A percentile compares a stretch with the other conserved stretches of the same genome.
These are phyloP conservation scores for Parathielavia appendiculata DNA, from an alignment of 495 filamentous ascomycete species.

Conservation along the genomic window DNA sequence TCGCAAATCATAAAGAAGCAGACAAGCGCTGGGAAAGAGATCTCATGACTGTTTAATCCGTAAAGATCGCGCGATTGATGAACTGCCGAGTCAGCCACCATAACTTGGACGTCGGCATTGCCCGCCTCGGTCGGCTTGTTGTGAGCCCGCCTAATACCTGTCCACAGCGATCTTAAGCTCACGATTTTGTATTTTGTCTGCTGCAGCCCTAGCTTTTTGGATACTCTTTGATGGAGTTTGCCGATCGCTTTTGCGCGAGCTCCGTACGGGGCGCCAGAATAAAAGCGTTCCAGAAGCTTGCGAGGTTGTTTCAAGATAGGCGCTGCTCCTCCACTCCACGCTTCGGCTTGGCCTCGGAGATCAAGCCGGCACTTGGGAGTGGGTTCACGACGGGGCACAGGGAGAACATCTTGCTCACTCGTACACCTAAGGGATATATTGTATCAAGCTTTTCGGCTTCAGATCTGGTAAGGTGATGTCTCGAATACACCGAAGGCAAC, in stretches of 20 bases:
- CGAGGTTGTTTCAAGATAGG: conserved; percentile 1
- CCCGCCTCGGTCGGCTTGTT: no score
- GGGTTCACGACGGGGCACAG: no score
- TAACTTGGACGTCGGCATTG: background rate
- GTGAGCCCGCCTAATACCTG: background rate
- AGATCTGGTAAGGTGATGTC: no score
- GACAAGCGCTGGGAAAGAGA: no score
- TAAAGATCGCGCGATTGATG: background rate
- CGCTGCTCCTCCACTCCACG: background rate
- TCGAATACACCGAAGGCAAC: no score
- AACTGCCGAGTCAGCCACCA: background rate
- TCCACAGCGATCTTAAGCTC: background rate
- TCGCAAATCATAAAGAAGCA: no score
- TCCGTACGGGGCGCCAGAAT: background rate
- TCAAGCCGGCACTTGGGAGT: no score
- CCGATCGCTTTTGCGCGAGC: background rate
- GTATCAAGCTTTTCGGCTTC: no score
- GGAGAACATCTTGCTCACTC: no score
- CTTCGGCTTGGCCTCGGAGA: no score
- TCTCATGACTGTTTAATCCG: no score
- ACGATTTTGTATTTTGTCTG: background rate
- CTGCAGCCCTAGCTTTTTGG: background rate
- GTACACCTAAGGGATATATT: no score
- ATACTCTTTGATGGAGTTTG: background rate
- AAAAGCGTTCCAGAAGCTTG: background rate